A percentile compares a stretch with the other conserved stretches of the same genome.
Evolutionary conservation across 805 yeast species (phyloP).

Genomic region (Myxozyma lipomycoides): DNA sequence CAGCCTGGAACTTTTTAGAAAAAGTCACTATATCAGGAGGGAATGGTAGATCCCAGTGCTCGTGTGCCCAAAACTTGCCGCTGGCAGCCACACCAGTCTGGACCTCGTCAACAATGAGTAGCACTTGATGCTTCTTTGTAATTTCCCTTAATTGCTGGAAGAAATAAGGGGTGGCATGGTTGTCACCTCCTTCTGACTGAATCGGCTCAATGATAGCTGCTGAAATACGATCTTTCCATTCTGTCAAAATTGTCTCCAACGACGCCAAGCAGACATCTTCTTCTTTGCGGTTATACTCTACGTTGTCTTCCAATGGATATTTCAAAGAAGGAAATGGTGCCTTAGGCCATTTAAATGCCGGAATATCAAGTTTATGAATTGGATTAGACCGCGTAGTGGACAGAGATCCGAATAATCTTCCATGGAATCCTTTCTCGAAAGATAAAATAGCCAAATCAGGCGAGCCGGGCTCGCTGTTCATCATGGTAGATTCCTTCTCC

Average conservation of each 20-base stretch:
- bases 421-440: constrained; percentile 88
- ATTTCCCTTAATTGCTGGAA: constrained; percentile 80
- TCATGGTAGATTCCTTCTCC: constrained; percentile 73
- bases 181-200: constrained; percentile 90
- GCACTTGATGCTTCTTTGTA: constrained; percentile 64
- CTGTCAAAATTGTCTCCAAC: constrained; percentile 65
- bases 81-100: constrained; percentile 90
- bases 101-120: constrained; percentile 78
- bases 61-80: constrained; percentile 84
- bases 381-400: constrained; percentile 93
- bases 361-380: constrained; percentile 81
- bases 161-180: constrained; percentile 72
- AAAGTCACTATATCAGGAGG: constrained; percentile 83
- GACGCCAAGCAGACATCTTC: constrained; percentile 75
- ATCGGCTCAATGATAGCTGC: constrained; percentile 88
- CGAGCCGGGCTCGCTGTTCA: constrained; percentile 68
- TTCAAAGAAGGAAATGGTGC: constrained; percentile 84
- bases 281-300: constrained; percentile 62
- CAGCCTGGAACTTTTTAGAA: constrained; percentile 85
- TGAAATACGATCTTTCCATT: constrained; percentile 75
- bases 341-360: constrained; percentile 95
- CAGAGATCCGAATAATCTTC: constrained; percentile 87
- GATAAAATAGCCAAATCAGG: constrained; percentile 83
- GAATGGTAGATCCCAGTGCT: constrained; percentile 69
- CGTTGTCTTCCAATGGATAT: constrained; percentile 74